Conservation (phyloP, 139 green algal species). For the Zygnema circumcarinatum region DNA sequence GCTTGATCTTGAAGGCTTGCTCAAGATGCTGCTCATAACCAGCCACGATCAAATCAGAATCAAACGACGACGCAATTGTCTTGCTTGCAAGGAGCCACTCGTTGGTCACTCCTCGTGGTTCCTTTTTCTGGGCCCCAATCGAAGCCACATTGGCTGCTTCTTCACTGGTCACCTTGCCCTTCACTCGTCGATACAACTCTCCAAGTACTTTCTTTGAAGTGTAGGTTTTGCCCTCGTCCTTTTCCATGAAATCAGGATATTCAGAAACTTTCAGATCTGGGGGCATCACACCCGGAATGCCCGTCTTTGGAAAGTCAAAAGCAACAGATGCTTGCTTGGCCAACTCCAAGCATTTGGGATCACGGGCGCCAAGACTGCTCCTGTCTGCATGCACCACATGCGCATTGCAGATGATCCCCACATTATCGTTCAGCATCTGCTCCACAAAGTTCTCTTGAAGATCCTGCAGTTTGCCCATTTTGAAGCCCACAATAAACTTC, state of each 20-base stretch:
- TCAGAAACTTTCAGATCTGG: not conserved
- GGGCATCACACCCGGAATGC: slow-evolving; percentile 31
- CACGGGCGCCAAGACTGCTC: not conserved
- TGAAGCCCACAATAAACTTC: no score
- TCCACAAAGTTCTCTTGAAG: slow-evolving; percentile 4
- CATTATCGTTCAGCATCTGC: slow-evolving; percentile 35
- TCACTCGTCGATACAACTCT: slow-evolving; percentile 31
- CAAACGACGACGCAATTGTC: not conserved
- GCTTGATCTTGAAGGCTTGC: not conserved
- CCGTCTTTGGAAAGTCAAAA: slow-evolving; percentile 56
- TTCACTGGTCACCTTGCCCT: not conserved
- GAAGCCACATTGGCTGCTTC: no score
- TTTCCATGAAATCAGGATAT: slow-evolving; percentile 64
- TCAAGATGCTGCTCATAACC: not conserved
- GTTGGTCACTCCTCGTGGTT: no score
- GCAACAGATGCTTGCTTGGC: slow-evolving; percentile 25
- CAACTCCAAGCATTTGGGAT: slow-evolving; percentile 22
- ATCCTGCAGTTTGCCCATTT: no score
- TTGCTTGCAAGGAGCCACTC: not conserved
- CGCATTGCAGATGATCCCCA: slow-evolving; percentile 52
- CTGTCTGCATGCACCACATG: slow-evolving; percentile 49
- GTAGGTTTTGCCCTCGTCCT: slow-evolving; percentile 24
- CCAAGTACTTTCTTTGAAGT: slow-evolving; percentile 44
- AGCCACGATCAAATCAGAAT: not conserved
- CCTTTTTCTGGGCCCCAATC: no score